Conservation (phyloP, 805 yeast species). For the Suhomyces sp. region DNA sequence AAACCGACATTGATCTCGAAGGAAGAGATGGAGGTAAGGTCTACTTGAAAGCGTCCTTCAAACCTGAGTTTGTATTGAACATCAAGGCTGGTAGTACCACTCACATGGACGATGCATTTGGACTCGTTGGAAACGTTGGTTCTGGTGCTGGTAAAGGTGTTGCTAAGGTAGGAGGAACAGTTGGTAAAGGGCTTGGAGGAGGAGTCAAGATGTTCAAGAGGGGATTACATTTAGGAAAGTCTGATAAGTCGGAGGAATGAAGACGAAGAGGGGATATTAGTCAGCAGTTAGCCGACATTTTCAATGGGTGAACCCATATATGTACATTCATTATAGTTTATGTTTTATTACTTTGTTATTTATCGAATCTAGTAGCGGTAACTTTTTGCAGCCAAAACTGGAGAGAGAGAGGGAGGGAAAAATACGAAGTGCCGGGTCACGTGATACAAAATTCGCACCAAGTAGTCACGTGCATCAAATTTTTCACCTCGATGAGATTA, state of each 20-base stretch:
- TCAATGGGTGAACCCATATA: too few species aligned
- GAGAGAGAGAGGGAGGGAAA: too few species aligned
- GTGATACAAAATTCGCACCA: too few species aligned
- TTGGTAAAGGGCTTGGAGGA: slow-evolving; percentile 43
- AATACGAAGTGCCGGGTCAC: too few species aligned
- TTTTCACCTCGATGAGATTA: slow-evolving; percentile 7
- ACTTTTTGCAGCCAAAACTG: too few species aligned
- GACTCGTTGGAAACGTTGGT: slow-evolving; percentile 32
- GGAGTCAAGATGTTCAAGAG: slow-evolving; percentile 33
- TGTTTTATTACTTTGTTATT: too few species aligned
- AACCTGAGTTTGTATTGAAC: slow-evolving; percentile 66
- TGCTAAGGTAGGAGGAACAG: slow-evolving; percentile 38
- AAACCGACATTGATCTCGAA: slow-evolving; percentile 49
- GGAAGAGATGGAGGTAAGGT: slow-evolving; percentile 63
- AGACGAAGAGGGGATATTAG: too few species aligned
- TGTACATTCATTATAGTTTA: too few species aligned
- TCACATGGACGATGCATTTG: slow-evolving; percentile 47
- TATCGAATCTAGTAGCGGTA: too few species aligned
- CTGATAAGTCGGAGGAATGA: neutral
- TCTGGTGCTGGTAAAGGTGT: slow-evolving; percentile 19
- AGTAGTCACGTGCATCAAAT: too few species aligned
- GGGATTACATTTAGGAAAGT: slow-evolving; percentile 35
- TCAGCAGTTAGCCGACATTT: too few species aligned
- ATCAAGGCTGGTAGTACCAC: slow-evolving; percentile 33
- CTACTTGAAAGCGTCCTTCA: slow-evolving; percentile 58